A percentile compares a stretch with the other conserved stretches of the same genome.
Evolutionary conservation across 768 basidiomycete genomes (phyloP).

Genomic region (Rhodotorula toruloides): DNA sequence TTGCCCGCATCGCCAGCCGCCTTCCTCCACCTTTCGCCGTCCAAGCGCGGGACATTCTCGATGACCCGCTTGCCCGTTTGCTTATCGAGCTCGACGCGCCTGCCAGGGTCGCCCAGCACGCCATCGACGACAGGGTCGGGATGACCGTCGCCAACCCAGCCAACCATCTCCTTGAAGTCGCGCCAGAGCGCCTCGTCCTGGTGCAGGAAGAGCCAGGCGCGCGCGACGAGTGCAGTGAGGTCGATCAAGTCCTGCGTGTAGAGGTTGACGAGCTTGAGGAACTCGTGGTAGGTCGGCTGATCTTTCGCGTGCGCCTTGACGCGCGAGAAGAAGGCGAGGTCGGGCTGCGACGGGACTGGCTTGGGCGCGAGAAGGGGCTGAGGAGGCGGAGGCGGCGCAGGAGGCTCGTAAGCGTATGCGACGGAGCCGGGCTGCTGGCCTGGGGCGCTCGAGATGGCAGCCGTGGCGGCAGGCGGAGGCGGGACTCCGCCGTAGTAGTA

Average conservation of each 20-base stretch:
- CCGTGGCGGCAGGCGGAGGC: not conserved
- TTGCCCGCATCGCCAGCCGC: constrained; percentile 52
- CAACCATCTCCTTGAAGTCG: constrained; percentile 79
- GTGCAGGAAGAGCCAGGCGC: constrained; percentile 72
- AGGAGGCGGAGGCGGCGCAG: constrained; percentile 36
- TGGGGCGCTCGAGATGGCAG: not conserved
- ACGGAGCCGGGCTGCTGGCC: constrained; percentile 7
- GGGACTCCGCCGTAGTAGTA: constrained; percentile 16
- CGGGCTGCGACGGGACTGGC: constrained; percentile 51
- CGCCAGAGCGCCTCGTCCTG: constrained; percentile 57
- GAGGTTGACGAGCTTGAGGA: constrained; percentile 81
- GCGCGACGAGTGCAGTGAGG: constrained; percentile 69
- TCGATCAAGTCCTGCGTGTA: constrained; percentile 89
- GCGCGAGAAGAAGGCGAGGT: constrained; percentile 86
- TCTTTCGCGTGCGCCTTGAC: constrained; percentile 55
- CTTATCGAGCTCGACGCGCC: constrained; percentile 51
- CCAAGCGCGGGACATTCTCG: constrained; percentile 65
- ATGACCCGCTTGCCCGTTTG: constrained; percentile 58
- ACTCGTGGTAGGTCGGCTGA: constrained; percentile 60
- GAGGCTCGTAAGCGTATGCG: constrained; percentile 36
- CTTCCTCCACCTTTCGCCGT: constrained; percentile 55
- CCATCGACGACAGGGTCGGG: constrained; percentile 47
- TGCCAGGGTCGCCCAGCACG: constrained; percentile 56
- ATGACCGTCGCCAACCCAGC: constrained; percentile 64
- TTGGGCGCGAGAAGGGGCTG: constrained; percentile 35